phyloP scores from a whole-genome alignment of 1,284 basidiomycete genomes.

The Melampsora americana region DNA sequence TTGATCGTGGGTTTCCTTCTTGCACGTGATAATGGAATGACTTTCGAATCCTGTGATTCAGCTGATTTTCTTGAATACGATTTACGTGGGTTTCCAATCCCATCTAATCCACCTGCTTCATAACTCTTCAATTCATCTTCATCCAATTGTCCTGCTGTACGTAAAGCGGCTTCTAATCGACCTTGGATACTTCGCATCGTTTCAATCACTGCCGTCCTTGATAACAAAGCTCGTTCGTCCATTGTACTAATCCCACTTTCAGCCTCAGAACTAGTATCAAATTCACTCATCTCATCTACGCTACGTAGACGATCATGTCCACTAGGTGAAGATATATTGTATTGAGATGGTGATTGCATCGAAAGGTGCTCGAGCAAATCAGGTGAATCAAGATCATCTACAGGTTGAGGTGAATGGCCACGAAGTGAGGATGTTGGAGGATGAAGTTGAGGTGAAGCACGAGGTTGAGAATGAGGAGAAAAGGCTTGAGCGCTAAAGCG shows the following conservation, averaged over 20 bases:
- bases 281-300: background rate
- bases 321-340: background rate
- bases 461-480: background rate
- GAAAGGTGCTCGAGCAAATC: background rate
- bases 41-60: slow-evolving; percentile 35
- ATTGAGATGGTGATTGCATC: background rate
- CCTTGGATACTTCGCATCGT: slow-evolving; percentile 46
- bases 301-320: background rate
- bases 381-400: background rate
- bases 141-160: slow-evolving; percentile 40
- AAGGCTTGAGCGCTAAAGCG: slow-evolving; percentile 11
- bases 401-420: background rate
- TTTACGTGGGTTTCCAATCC: background rate
- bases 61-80: slow-evolving; percentile 29
- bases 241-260: slow-evolving; percentile 19
- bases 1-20: slow-evolving; percentile 22
- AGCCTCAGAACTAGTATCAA: slow-evolving; percentile 32
- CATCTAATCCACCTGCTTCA: slow-evolving; percentile 1
- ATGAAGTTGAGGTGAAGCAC: background rate
- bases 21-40: slow-evolving; percentile 27
- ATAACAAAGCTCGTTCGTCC: slow-evolving; percentile 24
- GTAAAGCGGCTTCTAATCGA: slow-evolving; percentile 46
- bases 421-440: background rate
- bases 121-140: slow-evolving; percentile 43
- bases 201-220: slow-evolving; percentile 45